Evolutionary conservation across 768 basidiomycete genomes (phyloP).

Genomic region (Leucocoprinus sp.): DNA sequence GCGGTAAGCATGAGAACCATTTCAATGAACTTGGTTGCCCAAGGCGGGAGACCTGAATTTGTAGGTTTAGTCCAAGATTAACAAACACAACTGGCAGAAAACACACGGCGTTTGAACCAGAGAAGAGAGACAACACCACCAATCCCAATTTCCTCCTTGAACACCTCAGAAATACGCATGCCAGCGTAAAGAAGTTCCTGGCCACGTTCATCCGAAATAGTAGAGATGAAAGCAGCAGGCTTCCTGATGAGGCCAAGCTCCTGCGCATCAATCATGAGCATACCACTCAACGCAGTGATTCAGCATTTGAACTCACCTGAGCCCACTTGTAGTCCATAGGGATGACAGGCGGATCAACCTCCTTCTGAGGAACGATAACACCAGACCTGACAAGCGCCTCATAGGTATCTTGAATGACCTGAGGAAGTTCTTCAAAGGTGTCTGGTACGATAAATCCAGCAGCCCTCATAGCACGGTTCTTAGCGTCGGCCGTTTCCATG

Average conservation of each 20-base stretch:
- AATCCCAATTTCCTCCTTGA: constrained; percentile 94
- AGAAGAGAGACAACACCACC: constrained; percentile 94
- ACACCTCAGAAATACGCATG: constrained; percentile 98
- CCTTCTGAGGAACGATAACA: constrained; percentile 56
- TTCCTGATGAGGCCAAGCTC: constrained; percentile 98
- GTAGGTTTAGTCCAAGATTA: too few species aligned
- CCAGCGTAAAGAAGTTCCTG: constrained; percentile 98
- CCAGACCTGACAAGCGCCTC: constrained; percentile 68
- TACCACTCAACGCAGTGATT: too few species aligned
- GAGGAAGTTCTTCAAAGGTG: constrained; percentile 94
- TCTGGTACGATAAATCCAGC: constrained; percentile 96
- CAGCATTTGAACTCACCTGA: constrained; percentile 33
- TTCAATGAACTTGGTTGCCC: constrained; percentile 98
- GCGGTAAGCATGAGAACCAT: constrained; percentile 99
- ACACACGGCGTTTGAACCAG: constrained; percentile 91
- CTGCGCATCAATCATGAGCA: constrained; percentile 13
- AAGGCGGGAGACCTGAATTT: constrained; percentile 68
- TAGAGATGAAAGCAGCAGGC: constrained; percentile 97
- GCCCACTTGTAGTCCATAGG: constrained; percentile 99
- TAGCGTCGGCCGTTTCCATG: constrained; percentile 94
- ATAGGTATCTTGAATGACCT: constrained; percentile 79
- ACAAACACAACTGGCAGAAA: too few species aligned
- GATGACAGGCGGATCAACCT: constrained; percentile 89
- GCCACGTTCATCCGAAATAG: constrained; percentile 98
- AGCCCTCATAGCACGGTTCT: constrained; percentile 91